Evolutionary conservation across 1,284 basidiomycete species (phyloP).

Genomic region (Ceratobasidium sp.): DNA sequence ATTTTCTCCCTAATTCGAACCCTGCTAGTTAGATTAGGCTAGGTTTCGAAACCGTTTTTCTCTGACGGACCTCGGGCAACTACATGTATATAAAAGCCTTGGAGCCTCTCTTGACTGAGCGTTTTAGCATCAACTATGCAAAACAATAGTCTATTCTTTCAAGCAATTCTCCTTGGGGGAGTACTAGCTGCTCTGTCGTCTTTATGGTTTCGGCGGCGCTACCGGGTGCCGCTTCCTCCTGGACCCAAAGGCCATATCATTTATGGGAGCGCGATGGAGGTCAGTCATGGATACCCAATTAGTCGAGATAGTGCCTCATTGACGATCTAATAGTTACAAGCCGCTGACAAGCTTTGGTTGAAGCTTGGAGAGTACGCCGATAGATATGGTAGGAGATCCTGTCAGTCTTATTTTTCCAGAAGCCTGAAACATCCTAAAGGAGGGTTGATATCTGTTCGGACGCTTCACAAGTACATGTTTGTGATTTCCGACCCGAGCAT

Average conservation of each 20-base stretch:
- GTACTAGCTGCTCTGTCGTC: too few species aligned
- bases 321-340: neutral
- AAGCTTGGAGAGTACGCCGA: constrained; percentile 13
- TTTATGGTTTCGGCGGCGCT: too few species aligned
- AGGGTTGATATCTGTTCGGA: constrained; percentile 11
- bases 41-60: too few species aligned
- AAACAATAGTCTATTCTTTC: too few species aligned
- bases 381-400: neutral
- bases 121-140: too few species aligned
- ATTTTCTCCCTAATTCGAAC: too few species aligned
- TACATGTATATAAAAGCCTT: too few species aligned
- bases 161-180: too few species aligned
- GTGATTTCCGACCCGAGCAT: neutral
- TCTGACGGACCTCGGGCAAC: too few species aligned
- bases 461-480: neutral
- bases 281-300: neutral
- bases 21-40: too few species aligned
- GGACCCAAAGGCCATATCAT: constrained; percentile 30
- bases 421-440: neutral
- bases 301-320: neutral
- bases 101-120: too few species aligned
- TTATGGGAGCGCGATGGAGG: constrained; percentile 31
- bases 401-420: too few species aligned
- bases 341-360: neutral
- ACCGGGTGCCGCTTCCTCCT: constrained; percentile 38